Evolutionary conservation across 306 rosid genomes (phyloP), one percentile per base, ranked within the genome.

Genomic region (Ormosia emarginata): DNA sequence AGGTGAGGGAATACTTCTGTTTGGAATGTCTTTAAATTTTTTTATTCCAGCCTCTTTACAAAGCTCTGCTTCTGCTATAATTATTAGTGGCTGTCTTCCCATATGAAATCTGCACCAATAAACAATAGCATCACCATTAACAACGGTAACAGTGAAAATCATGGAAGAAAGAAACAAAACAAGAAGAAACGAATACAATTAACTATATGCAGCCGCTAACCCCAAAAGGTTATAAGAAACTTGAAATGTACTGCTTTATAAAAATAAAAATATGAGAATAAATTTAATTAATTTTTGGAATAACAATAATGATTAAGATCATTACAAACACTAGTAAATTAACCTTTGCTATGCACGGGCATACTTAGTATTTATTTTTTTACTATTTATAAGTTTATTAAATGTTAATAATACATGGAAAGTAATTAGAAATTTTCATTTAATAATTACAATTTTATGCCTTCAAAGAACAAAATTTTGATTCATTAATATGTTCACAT

Each of bases 1-100:
- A 15, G 99, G 99, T 43, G 99, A 92, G 17, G 99, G 99, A 64
- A 91, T 83, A 75, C 97, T 95, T 90, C 99, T 85, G 77, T 93
- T 90, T 58, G 91, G 70, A 62, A 95, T 79, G 79, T 91, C 92
- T 78, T 93, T 93, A 85, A 92, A 93, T 75, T 91, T 95, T 82
- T 80, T 95, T 1, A 91, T 92, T 17, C 97, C 98, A 2, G 68
- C 99, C 82, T 95, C 99, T 79, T 75, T 92, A 70, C 98, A 95
- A 9, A 95, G 92, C 87, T 93, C 97, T 46, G 97, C 87, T 79
- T 92, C 94, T 82, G 97, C 97, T 37, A 95, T 83, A 30, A 93
- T 93, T 86, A 95, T 87, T 39, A 93, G 72, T 70, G 99, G 96
- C 70, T 92, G 97, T 67, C 99, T 91, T 55, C 98, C 99, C 97